Evolutionary conservation across 2,329 filamentous ascomycete species (phyloP).

Genomic region (Aspergillus sp.): DNA sequence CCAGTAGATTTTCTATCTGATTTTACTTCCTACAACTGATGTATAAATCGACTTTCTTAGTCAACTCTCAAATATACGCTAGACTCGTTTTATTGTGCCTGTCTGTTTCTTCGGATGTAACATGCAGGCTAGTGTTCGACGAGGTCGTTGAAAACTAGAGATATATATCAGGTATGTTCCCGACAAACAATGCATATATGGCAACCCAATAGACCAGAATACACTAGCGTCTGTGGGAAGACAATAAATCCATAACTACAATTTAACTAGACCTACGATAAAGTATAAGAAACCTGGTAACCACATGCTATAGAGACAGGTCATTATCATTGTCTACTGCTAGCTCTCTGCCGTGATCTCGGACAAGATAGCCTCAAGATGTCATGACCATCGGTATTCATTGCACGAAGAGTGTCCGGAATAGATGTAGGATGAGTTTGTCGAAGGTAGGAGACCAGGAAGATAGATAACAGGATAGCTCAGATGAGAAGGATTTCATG

Average conservation of each 20-base stretch:
- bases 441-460: slow-evolving; percentile 11
- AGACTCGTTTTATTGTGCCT: too few species aligned
- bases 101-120: too few species aligned
- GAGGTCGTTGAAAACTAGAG: too few species aligned
- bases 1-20: neutral
- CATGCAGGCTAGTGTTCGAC: too few species aligned
- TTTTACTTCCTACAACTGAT: neutral
- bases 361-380: slow-evolving; percentile 7
- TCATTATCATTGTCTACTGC: slow-evolving; percentile 16
- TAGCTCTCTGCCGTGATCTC: slow-evolving; percentile 10
- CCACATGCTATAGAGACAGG: slow-evolving; percentile 3
- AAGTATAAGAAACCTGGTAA: neutral
- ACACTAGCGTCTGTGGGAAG: too few species aligned
- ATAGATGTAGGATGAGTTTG: slow-evolving; percentile 12
- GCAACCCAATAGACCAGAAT: too few species aligned
- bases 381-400: slow-evolving; percentile 8
- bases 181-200: too few species aligned
- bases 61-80: neutral
- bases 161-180: too few species aligned
- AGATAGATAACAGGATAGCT: slow-evolving; percentile 11
- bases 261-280: neutral
- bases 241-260: too few species aligned
- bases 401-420: slow-evolving; percentile 5
- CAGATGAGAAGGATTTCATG: slow-evolving; percentile 10
- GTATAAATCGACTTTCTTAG: neutral